phyloP scores from a whole-genome alignment of 331 rosid genomes.

The Phaseolus coccineus region DNA sequence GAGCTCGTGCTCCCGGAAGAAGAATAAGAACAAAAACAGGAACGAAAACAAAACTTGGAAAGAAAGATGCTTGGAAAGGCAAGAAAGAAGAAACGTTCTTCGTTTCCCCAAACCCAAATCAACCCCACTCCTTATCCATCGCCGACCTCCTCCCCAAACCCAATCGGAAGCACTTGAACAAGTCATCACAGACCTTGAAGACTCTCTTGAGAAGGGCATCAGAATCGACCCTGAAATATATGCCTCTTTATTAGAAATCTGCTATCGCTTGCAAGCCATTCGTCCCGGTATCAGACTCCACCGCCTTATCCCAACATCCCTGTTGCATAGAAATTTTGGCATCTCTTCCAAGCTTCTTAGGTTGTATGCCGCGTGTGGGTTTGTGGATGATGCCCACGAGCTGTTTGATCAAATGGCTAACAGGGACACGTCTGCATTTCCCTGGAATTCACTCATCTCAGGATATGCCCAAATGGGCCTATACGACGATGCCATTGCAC shows the following conservation, averaged over 20 bases:
- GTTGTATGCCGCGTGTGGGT: constrained; percentile 67
- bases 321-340: constrained; percentile 66
- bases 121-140: constrained; percentile 70
- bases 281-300: constrained; percentile 64
- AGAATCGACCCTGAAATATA: constrained; percentile 60
- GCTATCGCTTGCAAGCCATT: constrained; percentile 62
- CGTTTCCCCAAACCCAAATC: constrained; percentile 65
- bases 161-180: constrained; percentile 76
- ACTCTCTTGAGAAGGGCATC: constrained; percentile 62
- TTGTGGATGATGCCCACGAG: constrained; percentile 66
- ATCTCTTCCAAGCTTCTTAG: constrained; percentile 74
- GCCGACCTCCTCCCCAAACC: constrained; percentile 61
- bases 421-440: constrained; percentile 60
- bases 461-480: constrained; percentile 74
- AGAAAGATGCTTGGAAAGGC: constrained; percentile 44
- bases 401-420: constrained; percentile 84
- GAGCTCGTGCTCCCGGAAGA: constrained; percentile 50
- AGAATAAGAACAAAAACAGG: constrained; percentile 28
- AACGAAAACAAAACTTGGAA: constrained; percentile 42
- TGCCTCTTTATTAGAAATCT: constrained; percentile 79
- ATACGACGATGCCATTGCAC: constrained; percentile 82
- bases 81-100: constrained; percentile 40
- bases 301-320: constrained; percentile 59
- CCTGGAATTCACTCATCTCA: constrained; percentile 88
- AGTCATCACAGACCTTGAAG: constrained; percentile 70